A percentile compares a stretch with the other conserved stretches of the same genome.
Conservation (phyloP, 2,329 filamentous ascomycete species). For the Atkinsonella texensis region DNA sequence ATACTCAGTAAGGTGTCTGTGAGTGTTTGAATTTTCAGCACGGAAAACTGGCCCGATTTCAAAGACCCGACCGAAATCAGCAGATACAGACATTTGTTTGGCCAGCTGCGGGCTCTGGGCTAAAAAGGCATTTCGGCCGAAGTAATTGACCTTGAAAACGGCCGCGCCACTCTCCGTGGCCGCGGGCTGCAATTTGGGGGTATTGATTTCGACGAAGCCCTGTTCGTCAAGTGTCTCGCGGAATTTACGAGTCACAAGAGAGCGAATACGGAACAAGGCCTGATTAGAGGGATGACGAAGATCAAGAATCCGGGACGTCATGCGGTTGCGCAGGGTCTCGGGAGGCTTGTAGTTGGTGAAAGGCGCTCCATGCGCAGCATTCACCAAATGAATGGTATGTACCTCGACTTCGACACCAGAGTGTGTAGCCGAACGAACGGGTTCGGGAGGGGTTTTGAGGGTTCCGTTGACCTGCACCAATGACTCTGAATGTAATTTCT, state of each 20-base stretch:
- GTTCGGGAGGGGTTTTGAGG: constrained; percentile 60
- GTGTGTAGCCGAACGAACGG: constrained; percentile 63
- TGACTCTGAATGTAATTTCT: constrained; percentile 67
- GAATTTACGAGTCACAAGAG: constrained; percentile 69
- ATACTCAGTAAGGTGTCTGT: constrained; percentile 88
- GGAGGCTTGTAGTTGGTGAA: constrained; percentile 50
- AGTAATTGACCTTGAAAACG: constrained; percentile 88
- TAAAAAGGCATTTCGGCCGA: constrained; percentile 73
- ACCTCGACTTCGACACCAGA: constrained; percentile 68
- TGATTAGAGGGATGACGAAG: constrained; percentile 78
- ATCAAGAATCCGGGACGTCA: constrained; percentile 71
- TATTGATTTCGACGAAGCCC: constrained; percentile 87
- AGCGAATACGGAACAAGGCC: constrained; percentile 77
- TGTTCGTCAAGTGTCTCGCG: constrained; percentile 60
- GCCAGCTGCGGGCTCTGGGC: constrained; percentile 86
- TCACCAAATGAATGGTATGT: constrained; percentile 37
- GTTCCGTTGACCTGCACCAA: constrained; percentile 66
- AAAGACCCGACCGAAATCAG: constrained; percentile 81
- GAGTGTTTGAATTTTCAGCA: constrained; percentile 91
- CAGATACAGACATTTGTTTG: constrained; percentile 86
- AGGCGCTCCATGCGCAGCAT: constrained; percentile 34
- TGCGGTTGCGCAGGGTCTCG: constrained; percentile 54
- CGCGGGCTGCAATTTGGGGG: constrained; percentile 78
- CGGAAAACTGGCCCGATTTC: constrained; percentile 66
- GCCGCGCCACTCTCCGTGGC: constrained; percentile 86